Evolutionary conservation across 2,329 filamentous ascomycete genomes (phyloP).

Genomic region (Penicillium corylophilum): DNA sequence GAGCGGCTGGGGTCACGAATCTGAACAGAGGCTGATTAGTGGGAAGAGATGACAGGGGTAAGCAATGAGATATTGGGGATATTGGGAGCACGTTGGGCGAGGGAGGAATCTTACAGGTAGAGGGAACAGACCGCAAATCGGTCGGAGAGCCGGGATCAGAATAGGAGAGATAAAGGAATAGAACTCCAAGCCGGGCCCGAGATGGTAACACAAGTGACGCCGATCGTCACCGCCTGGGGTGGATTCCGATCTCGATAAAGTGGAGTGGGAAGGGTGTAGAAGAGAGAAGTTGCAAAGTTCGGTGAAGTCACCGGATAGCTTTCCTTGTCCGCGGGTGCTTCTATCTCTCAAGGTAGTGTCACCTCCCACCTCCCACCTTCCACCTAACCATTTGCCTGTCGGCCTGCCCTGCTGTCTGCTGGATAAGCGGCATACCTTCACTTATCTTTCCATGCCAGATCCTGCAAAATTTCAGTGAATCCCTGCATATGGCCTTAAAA

Average conservation of each 20-base stretch:
- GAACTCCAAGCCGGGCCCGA: slow-evolving; percentile 4
- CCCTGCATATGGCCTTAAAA: neutral
- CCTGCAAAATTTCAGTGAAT: neutral
- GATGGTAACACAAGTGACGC: slow-evolving; percentile 12
- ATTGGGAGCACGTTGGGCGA: slow-evolving; percentile 29
- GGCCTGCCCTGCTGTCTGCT: neutral
- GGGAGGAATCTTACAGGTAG: slow-evolving; percentile 33
- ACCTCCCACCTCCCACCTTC: too few relatives aligned
- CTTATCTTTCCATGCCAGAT: neutral
- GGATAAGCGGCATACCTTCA: too few relatives aligned
- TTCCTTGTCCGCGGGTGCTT: too few relatives aligned
- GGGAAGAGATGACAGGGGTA: neutral
- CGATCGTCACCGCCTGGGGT: slow-evolving; percentile 21
- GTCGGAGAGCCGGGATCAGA: slow-evolving; percentile 12
- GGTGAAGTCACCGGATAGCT: neutral
- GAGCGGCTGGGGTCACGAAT: slow-evolving; percentile 27
- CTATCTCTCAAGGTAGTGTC: too few relatives aligned
- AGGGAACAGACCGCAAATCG: slow-evolving; percentile 17
- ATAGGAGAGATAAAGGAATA: slow-evolving; percentile 15
- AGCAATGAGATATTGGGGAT: slow-evolving; percentile 10
- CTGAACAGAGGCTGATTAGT: slow-evolving; percentile 11
- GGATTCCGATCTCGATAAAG: neutral
- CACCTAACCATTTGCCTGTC: neutral
- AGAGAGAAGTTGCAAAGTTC: neutral
- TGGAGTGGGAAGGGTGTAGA: neutral